Conservation (phyloP, 495 filamentous ascomycete species). For the Penicillium angulare region DNA sequence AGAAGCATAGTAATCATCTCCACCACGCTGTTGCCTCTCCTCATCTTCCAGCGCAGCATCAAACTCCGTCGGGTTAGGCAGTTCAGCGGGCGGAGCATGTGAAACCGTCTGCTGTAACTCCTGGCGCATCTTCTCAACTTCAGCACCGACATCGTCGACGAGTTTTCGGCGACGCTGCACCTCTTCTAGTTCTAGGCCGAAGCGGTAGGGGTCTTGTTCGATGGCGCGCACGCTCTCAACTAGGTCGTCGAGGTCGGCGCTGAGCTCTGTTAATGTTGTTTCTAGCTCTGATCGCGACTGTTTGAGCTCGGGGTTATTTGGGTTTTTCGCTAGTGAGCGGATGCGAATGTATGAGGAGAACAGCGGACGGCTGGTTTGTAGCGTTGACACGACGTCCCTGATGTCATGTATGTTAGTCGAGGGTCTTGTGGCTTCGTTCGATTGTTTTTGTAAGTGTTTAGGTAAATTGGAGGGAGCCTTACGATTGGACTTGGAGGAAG, state of each 20-base stretch:
- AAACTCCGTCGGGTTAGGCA: constrained; percentile 75
- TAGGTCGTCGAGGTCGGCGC: constrained; percentile 84
- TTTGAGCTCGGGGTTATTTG: constrained; percentile 76
- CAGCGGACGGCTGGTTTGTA: constrained; percentile 75
- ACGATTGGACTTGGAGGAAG: constrained; percentile 93
- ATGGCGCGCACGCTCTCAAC: constrained; percentile 83
- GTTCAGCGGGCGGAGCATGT: constrained; percentile 13
- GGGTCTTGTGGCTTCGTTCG: neutral
- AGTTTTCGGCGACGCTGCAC: constrained; percentile 76
- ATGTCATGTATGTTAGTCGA: constrained; percentile 11
- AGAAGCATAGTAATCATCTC: constrained; percentile 72
- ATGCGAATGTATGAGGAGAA: constrained; percentile 97
- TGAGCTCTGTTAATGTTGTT: constrained; percentile 69
- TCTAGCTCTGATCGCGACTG: constrained; percentile 84
- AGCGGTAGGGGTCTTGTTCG: constrained; percentile 85
- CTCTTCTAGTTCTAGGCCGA: constrained; percentile 81
- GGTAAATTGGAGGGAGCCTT: constrained; percentile 16
- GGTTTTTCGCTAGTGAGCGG: constrained; percentile 71
- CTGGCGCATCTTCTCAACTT: constrained; percentile 84
- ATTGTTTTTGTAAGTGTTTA: neutral
- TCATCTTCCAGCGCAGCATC: constrained; percentile 39
- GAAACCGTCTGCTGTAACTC: constrained; percentile 63
- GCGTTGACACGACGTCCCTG: constrained; percentile 82
- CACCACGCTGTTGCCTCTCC: constrained; percentile 25
- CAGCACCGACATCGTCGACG: constrained; percentile 83